Conservation (phyloP, 164 flowering plant species). For the Chimonanthus salicifolius region DNA sequence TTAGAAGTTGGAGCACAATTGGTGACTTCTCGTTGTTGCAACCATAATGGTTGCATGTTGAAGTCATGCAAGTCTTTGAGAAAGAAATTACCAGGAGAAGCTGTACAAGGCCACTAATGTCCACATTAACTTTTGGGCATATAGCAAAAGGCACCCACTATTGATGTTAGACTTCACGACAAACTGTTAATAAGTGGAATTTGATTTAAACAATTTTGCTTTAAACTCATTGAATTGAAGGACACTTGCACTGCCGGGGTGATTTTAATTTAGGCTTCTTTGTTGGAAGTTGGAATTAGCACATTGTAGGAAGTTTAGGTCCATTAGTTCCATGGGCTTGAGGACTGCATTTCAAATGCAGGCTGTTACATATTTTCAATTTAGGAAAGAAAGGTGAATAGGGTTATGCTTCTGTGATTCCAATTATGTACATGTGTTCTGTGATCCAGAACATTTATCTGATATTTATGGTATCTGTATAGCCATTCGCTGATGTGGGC, state of each 20-base stretch:
- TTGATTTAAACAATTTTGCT: no score
- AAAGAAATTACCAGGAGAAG: no score
- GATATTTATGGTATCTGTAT: background rate
- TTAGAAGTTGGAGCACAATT: no score
- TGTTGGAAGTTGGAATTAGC: background rate
- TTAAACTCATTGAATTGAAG: no score
- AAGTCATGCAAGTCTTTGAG: no score
- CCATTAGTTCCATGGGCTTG: background rate
- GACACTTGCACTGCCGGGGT: background rate
- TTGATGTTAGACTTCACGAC: no score
- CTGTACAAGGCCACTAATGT: no score
- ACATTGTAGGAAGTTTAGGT: background rate
- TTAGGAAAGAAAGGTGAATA: background rate
- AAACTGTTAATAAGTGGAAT: no score
- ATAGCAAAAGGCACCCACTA: no score
- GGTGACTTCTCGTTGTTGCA: no score
- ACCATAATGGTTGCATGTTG: no score
- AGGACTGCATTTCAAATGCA: background rate
- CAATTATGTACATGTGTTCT: background rate
- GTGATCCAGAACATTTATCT: background rate
- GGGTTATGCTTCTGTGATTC: background rate
- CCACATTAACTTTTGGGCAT: no score
- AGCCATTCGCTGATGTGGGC: background rate
- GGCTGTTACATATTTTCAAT: background rate
- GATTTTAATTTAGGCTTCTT: background rate